Evolutionary conservation across 75 land plant species (phyloP), one percentile per base, ranked within the genome.

Genomic region (Selaginella moellendorffii): DNA sequence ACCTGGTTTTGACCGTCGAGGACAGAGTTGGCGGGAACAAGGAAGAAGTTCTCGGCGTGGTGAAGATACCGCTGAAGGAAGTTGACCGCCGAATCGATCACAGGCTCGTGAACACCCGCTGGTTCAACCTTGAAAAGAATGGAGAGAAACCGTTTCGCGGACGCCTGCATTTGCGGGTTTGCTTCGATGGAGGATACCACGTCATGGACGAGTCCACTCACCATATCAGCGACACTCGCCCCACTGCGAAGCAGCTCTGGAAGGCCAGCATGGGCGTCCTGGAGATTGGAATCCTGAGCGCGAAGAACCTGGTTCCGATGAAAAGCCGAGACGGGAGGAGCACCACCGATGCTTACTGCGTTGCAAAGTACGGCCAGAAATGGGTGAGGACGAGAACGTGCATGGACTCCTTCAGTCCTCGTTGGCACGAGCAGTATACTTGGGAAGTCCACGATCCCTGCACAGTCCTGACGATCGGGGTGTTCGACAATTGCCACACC

Each of bases 181-280:
- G 90, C 66, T 70, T 88, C 56, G 95, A 88, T 24, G 86, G 86
- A 0, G 95, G 95, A 25, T 88, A 88, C 66, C 95, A 88, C 71
- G 95, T 88, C 53, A 75, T 88, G 26, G 95, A 88, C 46, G 95
- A 88, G 71, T 54, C 84, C 64, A 2, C 90, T 2, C 79, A 85
- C 54, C 76, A 74, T 69, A 77, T 80, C 67, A 85, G 86, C 61
- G 85, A 83, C 70, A 78, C 75, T 21, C 71, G 90, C 51, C 86
- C 95, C 14, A 85, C 87, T 24, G 89, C 95, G 0, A 80, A 79
- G 78, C 89, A 81, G 71, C 79, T 88, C 0, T 88, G 95, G 95
- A 81, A 81, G 77, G 77, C 83, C 31, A 46, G 83, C 0, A 29
- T 88, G 29, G 95, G 95, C 14, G 65, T 80, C 10, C 72, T 85